Evolutionary conservation across 2,329 filamentous ascomycete species (phyloP).

Genomic region (Ascochyta koolunga): DNA sequence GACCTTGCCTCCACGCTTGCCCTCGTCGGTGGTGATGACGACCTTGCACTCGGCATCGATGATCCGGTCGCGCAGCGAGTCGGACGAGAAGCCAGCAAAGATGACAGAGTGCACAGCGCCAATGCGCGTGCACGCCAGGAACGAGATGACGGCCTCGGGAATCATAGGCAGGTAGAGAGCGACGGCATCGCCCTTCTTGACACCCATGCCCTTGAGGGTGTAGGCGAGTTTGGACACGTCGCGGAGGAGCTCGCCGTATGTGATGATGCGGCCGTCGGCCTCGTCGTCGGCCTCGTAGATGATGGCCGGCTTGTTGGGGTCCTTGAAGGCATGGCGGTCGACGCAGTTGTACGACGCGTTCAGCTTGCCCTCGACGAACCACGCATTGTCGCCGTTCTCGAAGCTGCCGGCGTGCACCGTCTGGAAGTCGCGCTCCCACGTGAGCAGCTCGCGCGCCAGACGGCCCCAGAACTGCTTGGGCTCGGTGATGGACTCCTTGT

Average conservation of each 20-base stretch:
- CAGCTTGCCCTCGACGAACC: conserved; percentile 92
- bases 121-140: conserved; percentile 89
- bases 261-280: conserved; percentile 83
- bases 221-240: conserved; percentile 88
- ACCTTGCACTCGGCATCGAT: conserved; percentile 89
- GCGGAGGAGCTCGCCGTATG: conserved; percentile 89
- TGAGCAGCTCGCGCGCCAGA: conserved; percentile 84
- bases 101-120: conserved; percentile 97
- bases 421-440: conserved; percentile 90
- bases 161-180: conserved; percentile 99
- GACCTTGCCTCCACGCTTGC: conserved; percentile 94
- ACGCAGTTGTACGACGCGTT: conserved; percentile 98
- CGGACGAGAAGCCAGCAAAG: conserved; percentile 96
- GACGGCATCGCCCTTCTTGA: conserved; percentile 95
- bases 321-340: conserved; percentile 93
- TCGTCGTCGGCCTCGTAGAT: conserved; percentile 98
- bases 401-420: conserved; percentile 83
- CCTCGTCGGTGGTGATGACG: conserved; percentile 96
- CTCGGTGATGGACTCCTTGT: conserved; percentile 85
- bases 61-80: conserved; percentile 94
- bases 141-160: conserved; percentile 88
- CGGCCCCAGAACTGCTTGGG: conserved; percentile 90
- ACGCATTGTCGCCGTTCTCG: conserved; percentile 80
- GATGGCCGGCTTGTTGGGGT: conserved; percentile 91
- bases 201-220: conserved; percentile 91